Evolutionary conservation across 441 rosid species (phyloP).

Genomic region (Pelargonium citronellum): DNA sequence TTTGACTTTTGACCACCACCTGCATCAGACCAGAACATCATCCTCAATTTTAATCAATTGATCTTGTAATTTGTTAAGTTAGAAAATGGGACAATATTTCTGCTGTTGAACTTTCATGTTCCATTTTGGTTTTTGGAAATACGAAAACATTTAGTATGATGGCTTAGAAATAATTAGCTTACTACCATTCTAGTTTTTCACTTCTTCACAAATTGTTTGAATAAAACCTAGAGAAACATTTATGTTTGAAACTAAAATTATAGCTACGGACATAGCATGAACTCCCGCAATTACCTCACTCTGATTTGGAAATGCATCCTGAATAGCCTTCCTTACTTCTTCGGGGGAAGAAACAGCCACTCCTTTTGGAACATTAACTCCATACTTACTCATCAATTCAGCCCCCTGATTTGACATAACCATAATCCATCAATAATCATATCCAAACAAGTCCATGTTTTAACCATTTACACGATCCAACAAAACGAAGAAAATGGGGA

Average conservation of each 20-base stretch:
- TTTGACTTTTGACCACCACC: slow-evolving; percentile 92
- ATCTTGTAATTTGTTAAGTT: neutral
- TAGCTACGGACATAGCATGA: neutral
- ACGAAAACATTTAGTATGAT: neutral
- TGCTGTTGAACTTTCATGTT: neutral
- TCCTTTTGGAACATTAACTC: slow-evolving; percentile 87
- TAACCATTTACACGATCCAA: too few species aligned
- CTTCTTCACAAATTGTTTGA: neutral
- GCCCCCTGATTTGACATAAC: slow-evolving; percentile 54
- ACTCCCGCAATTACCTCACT: slow-evolving; percentile 43
- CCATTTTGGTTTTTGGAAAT: neutral
- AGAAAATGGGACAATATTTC: neutral
- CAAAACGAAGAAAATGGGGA: too few species aligned
- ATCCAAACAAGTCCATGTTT: too few species aligned
- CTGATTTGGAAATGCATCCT: slow-evolving; percentile 54
- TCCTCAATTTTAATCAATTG: neutral
- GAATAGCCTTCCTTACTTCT: slow-evolving; percentile 58
- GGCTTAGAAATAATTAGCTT: neutral
- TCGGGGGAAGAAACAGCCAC: slow-evolving; percentile 67
- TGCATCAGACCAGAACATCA: slow-evolving; percentile 31
- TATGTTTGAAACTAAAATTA: neutral
- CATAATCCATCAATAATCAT: slow-evolving; percentile 11
- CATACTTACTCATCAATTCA: slow-evolving; percentile 80
- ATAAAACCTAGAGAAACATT: neutral
- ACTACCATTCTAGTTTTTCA: neutral